Evolutionary conservation across 2,329 filamentous ascomycete species (phyloP).

Genomic region (Fonsecaea erecta): DNA sequence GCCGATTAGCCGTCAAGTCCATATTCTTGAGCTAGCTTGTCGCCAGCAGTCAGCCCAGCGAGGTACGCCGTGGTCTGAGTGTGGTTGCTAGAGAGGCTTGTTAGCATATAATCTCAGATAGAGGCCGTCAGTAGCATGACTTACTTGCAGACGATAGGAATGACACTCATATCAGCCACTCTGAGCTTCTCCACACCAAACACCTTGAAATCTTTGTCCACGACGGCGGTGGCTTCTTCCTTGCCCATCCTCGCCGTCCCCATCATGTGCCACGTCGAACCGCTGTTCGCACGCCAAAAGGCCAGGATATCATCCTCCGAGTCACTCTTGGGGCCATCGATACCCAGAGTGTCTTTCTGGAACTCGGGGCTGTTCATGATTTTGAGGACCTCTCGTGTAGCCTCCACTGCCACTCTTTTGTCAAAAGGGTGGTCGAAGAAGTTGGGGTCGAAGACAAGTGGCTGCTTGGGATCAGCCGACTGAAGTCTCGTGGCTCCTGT

Average conservation of each 20-base stretch:
- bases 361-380: conserved; percentile 53
- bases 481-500: conserved; percentile 58
- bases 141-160: conserved; percentile 45
- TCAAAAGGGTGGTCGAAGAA: conserved; percentile 62
- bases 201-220: conserved; percentile 52
- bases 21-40: conserved; percentile 56
- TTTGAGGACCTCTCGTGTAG: conserved; percentile 50
- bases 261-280: conserved; percentile 61
- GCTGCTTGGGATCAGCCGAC: conserved; percentile 57
- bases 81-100: conserved; percentile 50
- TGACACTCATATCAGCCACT: conserved; percentile 52
- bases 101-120: conserved; percentile 8
- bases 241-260: conserved; percentile 64
- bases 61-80: conserved; percentile 60
- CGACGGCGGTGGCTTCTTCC: conserved; percentile 51
- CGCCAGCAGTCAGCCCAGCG: conserved; percentile 57
- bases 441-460: conserved; percentile 59
- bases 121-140: conserved; percentile 13
- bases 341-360: conserved; percentile 50
- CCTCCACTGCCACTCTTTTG: conserved; percentile 55
- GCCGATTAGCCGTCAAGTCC: conserved; percentile 38
- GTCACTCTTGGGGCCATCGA: conserved; percentile 51
- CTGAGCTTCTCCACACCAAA: conserved; percentile 47
- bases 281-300: conserved; percentile 52
- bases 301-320: conserved; percentile 60